A percentile compares a stretch with the other conserved stretches of the same genome.
These are phyloP conservation scores for Hygrocybe coccinea DNA, from an alignment of 768 basidiomycete species.

Conservation along the genomic window DNA sequence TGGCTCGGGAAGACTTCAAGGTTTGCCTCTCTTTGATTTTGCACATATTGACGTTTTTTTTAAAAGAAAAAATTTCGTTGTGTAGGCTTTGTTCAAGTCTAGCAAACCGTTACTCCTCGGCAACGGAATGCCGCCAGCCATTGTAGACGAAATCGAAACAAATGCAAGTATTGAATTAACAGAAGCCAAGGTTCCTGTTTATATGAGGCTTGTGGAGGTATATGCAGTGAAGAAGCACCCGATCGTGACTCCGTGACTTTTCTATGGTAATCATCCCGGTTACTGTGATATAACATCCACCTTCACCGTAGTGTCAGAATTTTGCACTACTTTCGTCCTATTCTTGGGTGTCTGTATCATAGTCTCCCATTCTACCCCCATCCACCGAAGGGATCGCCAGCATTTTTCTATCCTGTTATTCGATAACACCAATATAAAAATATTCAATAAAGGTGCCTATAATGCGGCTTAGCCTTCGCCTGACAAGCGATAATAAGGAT, in stretches of 20 bases:
- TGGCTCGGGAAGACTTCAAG: slow-evolving; percentile 55
- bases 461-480: too few relatives aligned
- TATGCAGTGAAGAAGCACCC: background rate
- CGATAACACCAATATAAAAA: too few relatives aligned
- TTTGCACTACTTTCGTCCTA: too few relatives aligned
- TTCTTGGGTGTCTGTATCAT: too few relatives aligned
- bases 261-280: background rate
- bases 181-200: slow-evolving; percentile 27
- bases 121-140: slow-evolving; percentile 48
- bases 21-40: slow-evolving; percentile 28
- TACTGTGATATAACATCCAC: background rate
- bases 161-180: slow-evolving; percentile 49
- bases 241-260: background rate
- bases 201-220: background rate
- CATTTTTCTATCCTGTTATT: too few relatives aligned
- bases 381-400: too few relatives aligned
- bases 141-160: slow-evolving; percentile 50
- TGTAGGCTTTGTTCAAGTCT: slow-evolving; percentile 59
- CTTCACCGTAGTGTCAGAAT: too few relatives aligned
- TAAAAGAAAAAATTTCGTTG: too few relatives aligned
- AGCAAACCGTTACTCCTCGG: slow-evolving; percentile 66
- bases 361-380: too few relatives aligned
- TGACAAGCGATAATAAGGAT: too few relatives aligned
- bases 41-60: too few relatives aligned
- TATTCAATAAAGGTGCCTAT: too few relatives aligned